A percentile compares a stretch with the other conserved stretches of the same genome.
phyloP scores from a whole-genome alignment of 169 alveolate genomes.

The Pseudocohnilembus persalinus region DNA sequence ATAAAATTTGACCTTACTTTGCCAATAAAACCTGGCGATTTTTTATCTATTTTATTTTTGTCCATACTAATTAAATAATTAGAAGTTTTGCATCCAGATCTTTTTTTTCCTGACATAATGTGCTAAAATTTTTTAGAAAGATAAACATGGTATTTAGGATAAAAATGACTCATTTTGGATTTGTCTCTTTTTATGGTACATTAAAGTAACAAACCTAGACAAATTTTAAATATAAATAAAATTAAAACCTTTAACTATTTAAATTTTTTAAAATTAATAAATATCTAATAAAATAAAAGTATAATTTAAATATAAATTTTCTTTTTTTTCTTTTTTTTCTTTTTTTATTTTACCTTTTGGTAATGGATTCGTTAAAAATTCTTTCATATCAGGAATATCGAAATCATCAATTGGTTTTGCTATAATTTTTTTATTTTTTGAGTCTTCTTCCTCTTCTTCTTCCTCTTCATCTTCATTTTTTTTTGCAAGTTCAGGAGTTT shows the following conservation, averaged over 20 bases:
- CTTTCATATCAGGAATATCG: constrained; percentile 29
- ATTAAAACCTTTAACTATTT: too few species aligned
- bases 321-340: too few species aligned
- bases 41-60: constrained; percentile 53
- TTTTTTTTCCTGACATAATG: constrained; percentile 73
- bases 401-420: constrained; percentile 13
- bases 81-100: constrained; percentile 63
- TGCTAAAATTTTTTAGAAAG: constrained; percentile 65
- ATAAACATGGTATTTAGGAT: constrained; percentile 67
- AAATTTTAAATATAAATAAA: too few species aligned
- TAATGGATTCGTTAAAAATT: constrained; percentile 40
- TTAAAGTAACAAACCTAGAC: constrained; percentile 18
- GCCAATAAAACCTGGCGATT: constrained; percentile 67
- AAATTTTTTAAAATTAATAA: too few species aligned
- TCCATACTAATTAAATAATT: constrained; percentile 67
- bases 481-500: background rate
- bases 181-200: constrained; percentile 60
- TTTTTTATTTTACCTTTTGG: constrained; percentile 9
- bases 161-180: constrained; percentile 62
- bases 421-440: background rate
- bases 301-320: too few species aligned
- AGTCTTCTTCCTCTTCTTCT: background rate
- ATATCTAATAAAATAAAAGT: too few species aligned
- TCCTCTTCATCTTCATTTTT: background rate
- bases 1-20: constrained; percentile 76